Percentiles rank a stretch among this genome's conserved stretches.
These are phyloP conservation scores for Medicago lupulina DNA, from an alignment of 306 rosid species.

Conservation along the genomic window DNA sequence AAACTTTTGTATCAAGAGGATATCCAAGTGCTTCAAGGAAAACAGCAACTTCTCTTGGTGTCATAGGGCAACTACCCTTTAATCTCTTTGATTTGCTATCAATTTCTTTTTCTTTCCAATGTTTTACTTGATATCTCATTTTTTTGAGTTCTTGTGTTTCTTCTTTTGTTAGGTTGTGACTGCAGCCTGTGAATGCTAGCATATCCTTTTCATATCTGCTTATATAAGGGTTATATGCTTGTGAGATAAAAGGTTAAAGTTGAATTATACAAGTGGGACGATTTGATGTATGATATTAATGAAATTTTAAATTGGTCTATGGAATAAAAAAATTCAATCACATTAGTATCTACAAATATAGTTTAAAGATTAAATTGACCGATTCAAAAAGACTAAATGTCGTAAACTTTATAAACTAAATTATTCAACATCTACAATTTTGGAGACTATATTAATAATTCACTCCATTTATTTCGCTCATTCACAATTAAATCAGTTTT, in stretches of 20 bases:
- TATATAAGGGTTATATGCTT: not conserved
- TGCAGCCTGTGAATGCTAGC: constrained; percentile 83
- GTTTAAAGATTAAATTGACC: too few species aligned
- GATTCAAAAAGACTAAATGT: not conserved
- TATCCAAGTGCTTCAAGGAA: constrained; percentile 73
- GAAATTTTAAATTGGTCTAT: not conserved
- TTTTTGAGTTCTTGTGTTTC: constrained; percentile 49
- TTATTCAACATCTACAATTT: too few species aligned
- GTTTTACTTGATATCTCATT: constrained; percentile 55
- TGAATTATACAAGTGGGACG: not conserved
- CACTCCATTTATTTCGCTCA: too few species aligned
- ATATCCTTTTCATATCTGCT: constrained; percentile 81
- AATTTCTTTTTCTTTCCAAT: constrained; percentile 71
- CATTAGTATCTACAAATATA: too few species aligned
- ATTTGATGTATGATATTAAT: not conserved
- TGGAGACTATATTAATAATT: too few species aligned
- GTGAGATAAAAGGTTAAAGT: not conserved
- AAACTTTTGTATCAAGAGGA: constrained; percentile 64
- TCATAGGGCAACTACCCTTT: constrained; percentile 73
- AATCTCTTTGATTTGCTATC: constrained; percentile 50
- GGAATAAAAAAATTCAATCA: too few species aligned
- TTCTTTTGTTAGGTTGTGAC: constrained; percentile 56
- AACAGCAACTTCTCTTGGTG: constrained; percentile 75
- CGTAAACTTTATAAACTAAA: too few species aligned
- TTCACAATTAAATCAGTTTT: too few species aligned